Conservation (phyloP, 306 rosid genomes). For the Lupinus albus region DNA sequence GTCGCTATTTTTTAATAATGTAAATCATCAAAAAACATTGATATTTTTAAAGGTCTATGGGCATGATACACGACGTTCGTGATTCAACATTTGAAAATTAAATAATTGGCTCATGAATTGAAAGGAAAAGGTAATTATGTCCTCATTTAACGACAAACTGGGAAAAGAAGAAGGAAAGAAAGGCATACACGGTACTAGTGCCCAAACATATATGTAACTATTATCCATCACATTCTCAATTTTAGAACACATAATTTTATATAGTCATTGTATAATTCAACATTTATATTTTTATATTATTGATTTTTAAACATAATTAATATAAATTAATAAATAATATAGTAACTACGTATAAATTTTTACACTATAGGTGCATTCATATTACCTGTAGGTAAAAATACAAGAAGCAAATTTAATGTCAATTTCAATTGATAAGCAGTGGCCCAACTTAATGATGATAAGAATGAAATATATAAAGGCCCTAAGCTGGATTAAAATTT, state of each 20-base stretch:
- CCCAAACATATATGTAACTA: conserved; percentile 20
- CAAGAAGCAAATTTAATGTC: neutral
- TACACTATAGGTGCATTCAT: no score
- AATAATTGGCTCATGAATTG: neutral
- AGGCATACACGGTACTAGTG: neutral
- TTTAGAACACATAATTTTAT: no score
- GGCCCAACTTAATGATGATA: neutral
- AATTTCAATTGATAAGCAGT: conserved; percentile 1
- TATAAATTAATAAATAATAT: no score
- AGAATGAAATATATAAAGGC: no score
- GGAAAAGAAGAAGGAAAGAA: conserved; percentile 8
- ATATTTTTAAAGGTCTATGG: no score
- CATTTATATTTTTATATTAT: no score
- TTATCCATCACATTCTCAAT: neutral
- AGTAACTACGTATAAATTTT: no score
- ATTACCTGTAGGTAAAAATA: neutral
- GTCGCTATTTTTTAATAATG: no score
- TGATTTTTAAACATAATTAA: no score
- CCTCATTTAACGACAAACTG: conserved; percentile 14
- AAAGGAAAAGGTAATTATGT: conserved; percentile 8
- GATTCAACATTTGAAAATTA: conserved; percentile 6
- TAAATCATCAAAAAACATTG: no score
- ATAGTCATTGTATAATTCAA: no score
- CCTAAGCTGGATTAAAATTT: no score
- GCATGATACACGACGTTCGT: neutral